These are phyloP conservation scores for Mycosarcoma mackinlayi DNA, from an alignment of 1,284 basidiomycete genomes.

Conservation along the genomic window DNA sequence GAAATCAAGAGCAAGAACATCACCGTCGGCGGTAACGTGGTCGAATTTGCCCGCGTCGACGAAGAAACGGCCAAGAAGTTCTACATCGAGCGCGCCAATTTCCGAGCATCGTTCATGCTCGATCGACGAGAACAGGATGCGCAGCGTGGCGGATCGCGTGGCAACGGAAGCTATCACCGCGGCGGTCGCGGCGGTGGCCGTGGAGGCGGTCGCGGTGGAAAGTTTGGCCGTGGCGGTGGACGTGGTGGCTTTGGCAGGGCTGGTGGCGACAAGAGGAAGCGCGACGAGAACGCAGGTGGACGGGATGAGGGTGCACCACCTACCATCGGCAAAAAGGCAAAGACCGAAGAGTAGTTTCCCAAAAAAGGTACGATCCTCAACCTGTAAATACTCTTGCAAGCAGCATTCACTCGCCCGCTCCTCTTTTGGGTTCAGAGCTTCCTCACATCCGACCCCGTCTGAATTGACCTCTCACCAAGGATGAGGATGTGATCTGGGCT, in stretches of 20 bases:
- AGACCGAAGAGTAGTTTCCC: constrained; percentile 32
- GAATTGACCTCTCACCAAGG: too few species aligned
- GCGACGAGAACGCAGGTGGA: constrained; percentile 22
- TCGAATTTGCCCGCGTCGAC: constrained; percentile 65
- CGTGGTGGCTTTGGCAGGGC: constrained; percentile 61
- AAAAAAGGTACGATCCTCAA: constrained; percentile 1
- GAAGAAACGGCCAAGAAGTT: constrained; percentile 79
- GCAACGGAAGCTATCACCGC: constrained; percentile 57
- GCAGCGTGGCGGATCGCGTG: constrained; percentile 73
- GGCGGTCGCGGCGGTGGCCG: constrained; percentile 68
- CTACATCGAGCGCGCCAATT: constrained; percentile 78
- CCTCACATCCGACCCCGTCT: neutral
- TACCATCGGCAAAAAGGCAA: constrained; percentile 45
- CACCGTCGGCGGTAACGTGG: constrained; percentile 69
- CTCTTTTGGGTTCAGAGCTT: too few species aligned
- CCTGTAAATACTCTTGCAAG: constrained; percentile 3
- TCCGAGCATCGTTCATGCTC: constrained; percentile 70
- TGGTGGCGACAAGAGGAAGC: constrained; percentile 58
- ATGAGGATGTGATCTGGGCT: too few species aligned
- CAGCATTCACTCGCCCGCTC: neutral
- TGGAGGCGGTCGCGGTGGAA: constrained; percentile 67
- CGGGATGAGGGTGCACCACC: constrained; percentile 37
- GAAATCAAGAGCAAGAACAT: constrained; percentile 70
- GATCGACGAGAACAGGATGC: constrained; percentile 66
- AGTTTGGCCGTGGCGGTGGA: constrained; percentile 63